Evolutionary conservation across 306 rosid species (phyloP), one percentile per base, ranked within the genome.

Genomic region (Cicer bijugum): DNA sequence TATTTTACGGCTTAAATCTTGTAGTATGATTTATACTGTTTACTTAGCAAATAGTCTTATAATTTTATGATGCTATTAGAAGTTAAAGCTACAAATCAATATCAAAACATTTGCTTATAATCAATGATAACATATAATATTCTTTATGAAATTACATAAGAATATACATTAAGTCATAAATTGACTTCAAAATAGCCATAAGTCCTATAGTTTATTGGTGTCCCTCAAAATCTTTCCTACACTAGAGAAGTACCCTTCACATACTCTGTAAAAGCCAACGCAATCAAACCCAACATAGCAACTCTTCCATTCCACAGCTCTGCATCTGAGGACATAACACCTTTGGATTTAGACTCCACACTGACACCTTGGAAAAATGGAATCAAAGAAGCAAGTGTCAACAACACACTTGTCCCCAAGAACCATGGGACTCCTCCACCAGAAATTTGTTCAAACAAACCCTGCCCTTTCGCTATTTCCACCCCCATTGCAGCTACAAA

Each of bases 251-350:
- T 88, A 1, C 97, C 98, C 76, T 87, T 92, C 0, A 90, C 82
- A 71, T 47, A 92, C 64, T 92, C 97, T 0, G 96, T 89, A 14
- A 87, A 68, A 1, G 98, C 98, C 2, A 92, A 53, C 0, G 97
- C 98, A 4, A 92, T 44, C 33, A 92, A 48, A n/a, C 98, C 98
- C 72, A 92, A 69, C 98, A 92, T 90, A 7, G 98, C 98, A 19
- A 89, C 45, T 35, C 98, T 85, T 7, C 97, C 98, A 72, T 92
- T 90, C 96, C 93, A 90, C 1, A 90, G 3, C 78, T 92, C 96
- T 0, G 97, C 98, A 51, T 90, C 78, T 0, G 98, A 92, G 2
- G 88, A 72, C 92, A 90, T 85, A 2, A 89, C 0, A 17, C 88
- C 86, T 2, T 81, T 58, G 0, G 97, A 93, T 2, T 81, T 90